Evolutionary conservation across 495 filamentous ascomycete species (phyloP).

Genomic region (Sporormia fimetaria): DNA sequence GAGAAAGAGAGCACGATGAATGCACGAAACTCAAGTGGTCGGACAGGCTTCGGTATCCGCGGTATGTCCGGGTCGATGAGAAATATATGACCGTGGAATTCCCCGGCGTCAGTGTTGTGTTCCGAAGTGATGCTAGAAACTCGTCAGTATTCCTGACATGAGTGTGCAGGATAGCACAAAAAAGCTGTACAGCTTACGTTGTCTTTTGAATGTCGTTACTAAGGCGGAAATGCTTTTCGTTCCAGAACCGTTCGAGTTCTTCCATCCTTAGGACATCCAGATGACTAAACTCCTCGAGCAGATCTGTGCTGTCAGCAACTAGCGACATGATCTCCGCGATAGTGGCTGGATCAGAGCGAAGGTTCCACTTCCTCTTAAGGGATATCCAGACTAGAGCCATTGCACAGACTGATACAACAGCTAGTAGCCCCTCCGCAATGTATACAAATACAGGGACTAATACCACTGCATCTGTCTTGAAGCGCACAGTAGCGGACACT

Average conservation of each 20-base stretch:
- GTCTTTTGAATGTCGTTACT: no score
- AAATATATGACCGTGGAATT: no score
- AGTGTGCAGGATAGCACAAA: no score
- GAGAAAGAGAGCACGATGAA: not conserved
- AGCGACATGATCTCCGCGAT: slow-evolving; percentile 30
- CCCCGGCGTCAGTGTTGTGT: no score
- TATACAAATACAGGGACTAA: slow-evolving; percentile 33
- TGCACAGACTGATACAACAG: slow-evolving; percentile 25
- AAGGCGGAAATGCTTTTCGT: no score
- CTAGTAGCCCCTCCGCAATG: slow-evolving; percentile 33
- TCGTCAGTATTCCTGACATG: no score
- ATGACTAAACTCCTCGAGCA: slow-evolving; percentile 7
- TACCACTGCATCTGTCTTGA: slow-evolving; percentile 25
- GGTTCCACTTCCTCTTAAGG: slow-evolving; percentile 7
- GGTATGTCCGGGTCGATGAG: not conserved
- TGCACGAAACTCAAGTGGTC: slow-evolving; percentile 8
- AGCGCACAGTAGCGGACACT: not conserved
- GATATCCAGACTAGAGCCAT: slow-evolving; percentile 19
- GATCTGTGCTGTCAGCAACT: slow-evolving; percentile 11
- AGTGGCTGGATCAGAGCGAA: slow-evolving; percentile 24
- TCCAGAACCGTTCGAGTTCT: slow-evolving; percentile 1
- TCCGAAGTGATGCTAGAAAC: no score
- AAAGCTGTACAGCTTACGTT: no score
- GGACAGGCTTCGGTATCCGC: not conserved
- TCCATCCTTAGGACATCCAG: slow-evolving; percentile 6